These are phyloP conservation scores for Euphrasia confusa DNA, from an alignment of 257 asterid genomes.

Conservation along the genomic window DNA sequence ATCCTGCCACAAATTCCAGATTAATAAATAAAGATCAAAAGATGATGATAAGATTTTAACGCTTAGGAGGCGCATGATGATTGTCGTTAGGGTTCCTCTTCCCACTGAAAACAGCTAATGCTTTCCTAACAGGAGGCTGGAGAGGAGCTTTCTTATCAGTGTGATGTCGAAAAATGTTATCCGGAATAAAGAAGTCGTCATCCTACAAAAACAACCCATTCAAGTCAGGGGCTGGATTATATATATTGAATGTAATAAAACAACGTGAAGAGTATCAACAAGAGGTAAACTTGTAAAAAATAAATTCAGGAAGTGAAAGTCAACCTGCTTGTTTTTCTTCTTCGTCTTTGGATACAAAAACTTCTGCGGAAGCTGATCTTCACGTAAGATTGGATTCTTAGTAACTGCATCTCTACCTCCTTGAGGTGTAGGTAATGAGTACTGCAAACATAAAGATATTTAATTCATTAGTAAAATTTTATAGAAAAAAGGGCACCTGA, in stretches of 20 bases:
- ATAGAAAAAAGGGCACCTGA: background rate
- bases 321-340: slow-evolving; percentile 80
- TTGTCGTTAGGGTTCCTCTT: slow-evolving; percentile 93
- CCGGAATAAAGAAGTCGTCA: slow-evolving; percentile 49
- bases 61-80: slow-evolving; percentile 67
- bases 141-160: slow-evolving; percentile 65
- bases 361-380: slow-evolving; percentile 93
- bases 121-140: slow-evolving; percentile 90
- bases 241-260: background rate
- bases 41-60: slow-evolving; percentile 25
- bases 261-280: background rate
- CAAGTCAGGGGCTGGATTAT: slow-evolving; percentile 2
- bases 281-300: background rate
- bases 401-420: slow-evolving; percentile 87
- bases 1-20: slow-evolving; percentile 10
- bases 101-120: slow-evolving; percentile 82
- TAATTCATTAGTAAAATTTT: background rate
- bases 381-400: slow-evolving; percentile 88
- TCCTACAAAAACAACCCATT: slow-evolving; percentile 37
- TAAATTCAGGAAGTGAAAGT: background rate
- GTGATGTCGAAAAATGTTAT: slow-evolving; percentile 63
- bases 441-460: slow-evolving; percentile 41
- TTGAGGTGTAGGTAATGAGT: slow-evolving; percentile 86
- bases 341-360: slow-evolving; percentile 72
- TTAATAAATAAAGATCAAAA: background rate